phyloP scores from a whole-genome alignment of 495 filamentous ascomycete genomes.

The Melanomma pulvis-pyrius region DNA sequence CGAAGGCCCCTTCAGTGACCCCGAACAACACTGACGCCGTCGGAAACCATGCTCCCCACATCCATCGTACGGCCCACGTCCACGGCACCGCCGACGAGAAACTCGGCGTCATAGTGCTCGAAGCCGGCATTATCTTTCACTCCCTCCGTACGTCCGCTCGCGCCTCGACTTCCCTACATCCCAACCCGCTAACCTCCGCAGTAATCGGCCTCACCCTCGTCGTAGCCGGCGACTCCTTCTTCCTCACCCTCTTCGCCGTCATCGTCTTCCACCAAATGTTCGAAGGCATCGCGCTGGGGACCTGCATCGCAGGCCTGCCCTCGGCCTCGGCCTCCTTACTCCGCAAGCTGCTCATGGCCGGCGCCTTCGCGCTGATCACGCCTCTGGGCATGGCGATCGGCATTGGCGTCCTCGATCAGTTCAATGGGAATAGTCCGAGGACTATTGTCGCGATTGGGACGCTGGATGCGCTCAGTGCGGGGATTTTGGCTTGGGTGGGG shows the following conservation, averaged over 20 bases:
- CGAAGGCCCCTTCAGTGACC: neutral
- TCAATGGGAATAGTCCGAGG: conserved; percentile 59
- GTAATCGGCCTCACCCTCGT: conserved; percentile 63
- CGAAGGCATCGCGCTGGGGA: conserved; percentile 75
- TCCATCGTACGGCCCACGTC: conserved; percentile 45
- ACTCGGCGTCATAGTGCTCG: conserved; percentile 64
- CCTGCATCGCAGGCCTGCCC: conserved; percentile 65
- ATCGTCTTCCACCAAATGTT: conserved; percentile 74
- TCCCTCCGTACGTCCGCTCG: conserved; percentile 55
- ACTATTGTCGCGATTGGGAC: conserved; percentile 63
- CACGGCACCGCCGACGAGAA: conserved; percentile 48
- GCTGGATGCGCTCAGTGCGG: conserved; percentile 59
- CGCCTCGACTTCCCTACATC: neutral
- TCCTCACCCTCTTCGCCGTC: conserved; percentile 59
- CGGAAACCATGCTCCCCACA: too few relatives aligned
- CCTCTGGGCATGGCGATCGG: conserved; percentile 65
- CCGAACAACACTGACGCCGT: neutral
- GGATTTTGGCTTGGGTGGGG: conserved; percentile 63
- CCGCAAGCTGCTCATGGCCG: conserved; percentile 53
- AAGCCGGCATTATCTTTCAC: conserved; percentile 74
- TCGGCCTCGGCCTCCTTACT: conserved; percentile 24
- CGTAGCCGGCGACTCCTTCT: conserved; percentile 59
- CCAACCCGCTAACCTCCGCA: conserved; percentile 17
- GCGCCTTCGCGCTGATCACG: conserved; percentile 58
- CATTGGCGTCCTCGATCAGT: conserved; percentile 54